Evolutionary conservation across 768 basidiomycete species (phyloP).

Genomic region (Chalciporus chontae): DNA sequence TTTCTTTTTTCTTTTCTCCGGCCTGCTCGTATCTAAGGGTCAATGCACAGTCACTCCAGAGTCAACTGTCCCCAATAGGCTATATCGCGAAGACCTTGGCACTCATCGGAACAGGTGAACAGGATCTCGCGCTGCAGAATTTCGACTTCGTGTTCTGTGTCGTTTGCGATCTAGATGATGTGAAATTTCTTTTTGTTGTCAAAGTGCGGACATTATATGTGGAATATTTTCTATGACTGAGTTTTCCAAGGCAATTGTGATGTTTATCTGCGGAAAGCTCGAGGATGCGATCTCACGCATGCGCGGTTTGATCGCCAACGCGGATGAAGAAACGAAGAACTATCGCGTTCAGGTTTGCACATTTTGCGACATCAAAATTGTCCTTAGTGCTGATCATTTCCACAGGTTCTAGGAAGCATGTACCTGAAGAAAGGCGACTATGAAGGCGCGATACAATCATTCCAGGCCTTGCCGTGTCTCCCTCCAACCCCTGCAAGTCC

Average conservation of each 20-base stretch:
- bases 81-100: conserved; percentile 8
- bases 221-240: too few species aligned
- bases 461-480: not conserved
- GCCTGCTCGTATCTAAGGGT: too few species aligned
- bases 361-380: too few species aligned
- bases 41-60: not conserved
- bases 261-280: not conserved
- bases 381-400: too few species aligned
- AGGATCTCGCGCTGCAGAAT: not conserved
- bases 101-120: not conserved
- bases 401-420: conserved; percentile 1
- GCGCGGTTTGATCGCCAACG: not conserved
- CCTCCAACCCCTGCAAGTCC: not conserved
- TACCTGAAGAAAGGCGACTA: conserved; percentile 2
- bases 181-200: not conserved
- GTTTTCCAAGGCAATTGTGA: not conserved
- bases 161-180: not conserved
- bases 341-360: not conserved
- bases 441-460: not conserved
- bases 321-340: not conserved
- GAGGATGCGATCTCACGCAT: conserved; percentile 1
- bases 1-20: too few species aligned
- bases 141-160: conserved; percentile 2
- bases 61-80: not conserved
- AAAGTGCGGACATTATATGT: too few species aligned